A percentile compares a stretch with the other conserved stretches of the same genome.
Evolutionary conservation across 495 filamentous ascomycete genomes (phyloP).

Genomic region (Chlorociboria aeruginascens): DNA sequence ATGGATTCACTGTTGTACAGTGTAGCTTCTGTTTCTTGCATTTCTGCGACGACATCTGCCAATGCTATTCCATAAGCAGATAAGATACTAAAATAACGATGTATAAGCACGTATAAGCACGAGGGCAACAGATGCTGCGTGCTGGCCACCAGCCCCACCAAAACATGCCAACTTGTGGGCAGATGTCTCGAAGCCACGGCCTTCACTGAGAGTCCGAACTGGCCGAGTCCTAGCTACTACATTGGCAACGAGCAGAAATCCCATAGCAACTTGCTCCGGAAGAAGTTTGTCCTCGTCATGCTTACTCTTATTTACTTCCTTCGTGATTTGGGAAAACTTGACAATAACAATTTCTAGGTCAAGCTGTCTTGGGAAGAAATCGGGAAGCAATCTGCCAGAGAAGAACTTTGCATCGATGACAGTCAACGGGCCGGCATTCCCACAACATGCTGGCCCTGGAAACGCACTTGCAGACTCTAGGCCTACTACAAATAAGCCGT

Average conservation of each 20-base stretch:
- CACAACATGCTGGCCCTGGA: conserved; percentile 27
- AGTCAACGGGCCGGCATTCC: conserved; percentile 28
- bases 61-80: conserved; percentile 43
- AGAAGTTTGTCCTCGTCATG: conserved; percentile 21
- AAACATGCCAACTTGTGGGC: conserved; percentile 41
- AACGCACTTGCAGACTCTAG: conserved; percentile 26
- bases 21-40: conserved; percentile 35
- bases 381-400: conserved; percentile 21
- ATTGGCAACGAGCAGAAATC: conserved; percentile 42
- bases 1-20: too few species aligned
- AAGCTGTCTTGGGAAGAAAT: conserved; percentile 20
- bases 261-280: conserved; percentile 30
- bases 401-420: conserved; percentile 32
- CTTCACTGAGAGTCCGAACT: conserved; percentile 41
- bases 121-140: conserved; percentile 28
- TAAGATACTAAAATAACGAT: conserved; percentile 39
- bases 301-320: conserved; percentile 32
- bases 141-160: conserved; percentile 43
- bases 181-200: conserved; percentile 36
- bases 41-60: conserved; percentile 40
- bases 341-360: conserved; percentile 13
- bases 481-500: conserved; percentile 29
- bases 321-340: conserved; percentile 19
- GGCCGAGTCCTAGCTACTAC: conserved; percentile 43
- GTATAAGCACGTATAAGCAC: conserved; percentile 36